These are phyloP conservation scores for Penicillium riverlandense DNA, from an alignment of 495 filamentous ascomycete genomes.

Conservation along the genomic window DNA sequence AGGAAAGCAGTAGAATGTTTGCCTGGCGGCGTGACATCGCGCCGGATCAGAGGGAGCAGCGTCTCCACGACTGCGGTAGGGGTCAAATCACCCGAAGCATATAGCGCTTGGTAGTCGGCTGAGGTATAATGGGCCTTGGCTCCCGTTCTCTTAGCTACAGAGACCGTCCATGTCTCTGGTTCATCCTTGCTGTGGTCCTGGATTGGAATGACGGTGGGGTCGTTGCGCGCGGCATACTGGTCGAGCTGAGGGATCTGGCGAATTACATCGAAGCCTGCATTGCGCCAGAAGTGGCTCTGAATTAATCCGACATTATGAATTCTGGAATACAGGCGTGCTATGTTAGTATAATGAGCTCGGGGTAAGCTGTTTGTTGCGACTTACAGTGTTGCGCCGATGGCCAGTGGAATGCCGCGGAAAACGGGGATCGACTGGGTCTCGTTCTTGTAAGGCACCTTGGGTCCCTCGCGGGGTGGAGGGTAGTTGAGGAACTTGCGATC, in stretches of 20 bases:
- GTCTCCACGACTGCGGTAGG: constrained; percentile 63
- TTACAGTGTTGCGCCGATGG: constrained; percentile 45
- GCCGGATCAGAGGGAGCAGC: constrained; percentile 61
- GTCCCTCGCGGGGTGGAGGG: constrained; percentile 36
- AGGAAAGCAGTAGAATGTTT: constrained; percentile 67
- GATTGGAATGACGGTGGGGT: constrained; percentile 79
- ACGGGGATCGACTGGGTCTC: constrained; percentile 46
- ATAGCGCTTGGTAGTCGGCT: constrained; percentile 71
- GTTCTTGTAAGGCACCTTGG: constrained; percentile 38
- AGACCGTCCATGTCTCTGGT: constrained; percentile 17
- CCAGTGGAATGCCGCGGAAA: constrained; percentile 43
- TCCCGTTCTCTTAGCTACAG: constrained; percentile 24
- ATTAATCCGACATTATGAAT: constrained; percentile 48
- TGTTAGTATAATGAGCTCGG: not conserved
- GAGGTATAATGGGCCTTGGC: constrained; percentile 54
- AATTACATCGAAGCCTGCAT: constrained; percentile 63
- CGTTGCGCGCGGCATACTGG: constrained; percentile 56
- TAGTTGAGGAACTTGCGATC: constrained; percentile 31
- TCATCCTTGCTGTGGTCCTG: constrained; percentile 23
- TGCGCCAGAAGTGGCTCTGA: constrained; percentile 60
- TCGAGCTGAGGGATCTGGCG: constrained; percentile 51
- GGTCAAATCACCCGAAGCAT: constrained; percentile 58
- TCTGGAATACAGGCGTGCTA: constrained; percentile 21
- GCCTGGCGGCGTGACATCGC: constrained; percentile 41
- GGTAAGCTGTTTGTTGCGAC: constrained; percentile 3